Percentiles rank a stretch among this genome's conserved stretches.
Conservation (phyloP, 352 stramenopile genomes). For the Pythium graminicola region DNA sequence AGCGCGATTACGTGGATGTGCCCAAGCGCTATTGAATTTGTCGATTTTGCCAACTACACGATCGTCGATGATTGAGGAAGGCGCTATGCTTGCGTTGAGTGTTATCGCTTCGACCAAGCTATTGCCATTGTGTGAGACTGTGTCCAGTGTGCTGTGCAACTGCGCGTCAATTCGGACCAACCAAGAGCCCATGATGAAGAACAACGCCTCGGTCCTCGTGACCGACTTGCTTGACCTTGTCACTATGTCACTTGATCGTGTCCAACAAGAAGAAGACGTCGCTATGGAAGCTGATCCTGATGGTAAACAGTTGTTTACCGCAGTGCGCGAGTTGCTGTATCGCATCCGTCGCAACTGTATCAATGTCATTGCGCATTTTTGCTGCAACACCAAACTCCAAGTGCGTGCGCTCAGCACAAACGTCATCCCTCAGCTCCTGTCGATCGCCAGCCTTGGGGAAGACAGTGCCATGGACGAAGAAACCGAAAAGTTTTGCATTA, state of each 20-base stretch:
- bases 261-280: conserved; percentile 9
- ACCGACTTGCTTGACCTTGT: conserved; percentile 25
- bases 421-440: conserved; percentile 50
- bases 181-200: conserved; percentile 38
- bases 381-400: conserved; percentile 68
- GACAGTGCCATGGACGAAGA: conserved; percentile 30
- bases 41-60: conserved; percentile 75
- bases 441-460: conserved; percentile 21
- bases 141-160: conserved; percentile 34
- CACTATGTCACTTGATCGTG: conserved; percentile 9
- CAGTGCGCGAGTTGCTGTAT: conserved; percentile 3
- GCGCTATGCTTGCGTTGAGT: conserved; percentile 46
- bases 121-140: conserved; percentile 22
- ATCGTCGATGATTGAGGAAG: conserved; percentile 65
- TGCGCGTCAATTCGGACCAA: conserved; percentile 33
- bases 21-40: conserved; percentile 65
- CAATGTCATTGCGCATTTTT: conserved; percentile 60
- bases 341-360: conserved; percentile 40
- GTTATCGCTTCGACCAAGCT: conserved; percentile 32
- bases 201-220: conserved; percentile 24
- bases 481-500: conserved; percentile 59
- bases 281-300: not conserved
- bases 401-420: conserved; percentile 40
- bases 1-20: conserved; percentile 24
- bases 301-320: not conserved